Base-by-base conservation (phyloP, 192 early-diverging fungal species). In the Rhizophagus sp. region DNA sequence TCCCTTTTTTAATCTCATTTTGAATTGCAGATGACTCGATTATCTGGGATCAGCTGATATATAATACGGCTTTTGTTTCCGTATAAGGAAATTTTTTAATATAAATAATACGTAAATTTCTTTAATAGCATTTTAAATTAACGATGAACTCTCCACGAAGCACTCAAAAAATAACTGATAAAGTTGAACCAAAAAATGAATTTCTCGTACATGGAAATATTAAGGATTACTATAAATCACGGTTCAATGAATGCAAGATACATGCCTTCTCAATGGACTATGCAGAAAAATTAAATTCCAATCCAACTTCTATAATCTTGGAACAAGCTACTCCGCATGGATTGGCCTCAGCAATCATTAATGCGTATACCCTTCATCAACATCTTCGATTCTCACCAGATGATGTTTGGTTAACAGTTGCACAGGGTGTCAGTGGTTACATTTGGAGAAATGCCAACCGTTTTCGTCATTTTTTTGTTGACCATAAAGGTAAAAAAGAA, bases 361-460 rank as follows among this genome's bases (percentile, higher is more conserved):
- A 78, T 34, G 77, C 77, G 22, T 78, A 78, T 57, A 70, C 6
- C 67, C 41, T 57, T 44, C 77, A 78, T n/a, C 77, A 78, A 33
- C 41, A 66, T 0, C 77, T 78, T 71, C 49, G 65, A 49, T 36
- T 78, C 6, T 71, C 64, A 78, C 62, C 77, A 34, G 77, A 78
- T n/a, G 77, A 78, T 33, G 34, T 78, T 27, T 78, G 77, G 77
- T 71, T 78, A 25, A 71, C 77, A 19, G 15, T 78, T 36, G 77
- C 36, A 49, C 77, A 78, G 17, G 77, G 77, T 52, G 69, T 78
- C 33, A 78, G 65, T 25, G 47, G 9, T 25, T 41, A 78, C 19
- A 71, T 78, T 71, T 36, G 6, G 12, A 24, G 1, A 49, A 66
- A 78, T 15, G 6, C 19, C 4, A 10, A 49, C 34, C 3, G 68